Percentiles rank a stretch among this genome's conserved stretches.
Conservation (phyloP, 2,329 filamentous ascomycete species). For the Aspergillus fructus region DNA sequence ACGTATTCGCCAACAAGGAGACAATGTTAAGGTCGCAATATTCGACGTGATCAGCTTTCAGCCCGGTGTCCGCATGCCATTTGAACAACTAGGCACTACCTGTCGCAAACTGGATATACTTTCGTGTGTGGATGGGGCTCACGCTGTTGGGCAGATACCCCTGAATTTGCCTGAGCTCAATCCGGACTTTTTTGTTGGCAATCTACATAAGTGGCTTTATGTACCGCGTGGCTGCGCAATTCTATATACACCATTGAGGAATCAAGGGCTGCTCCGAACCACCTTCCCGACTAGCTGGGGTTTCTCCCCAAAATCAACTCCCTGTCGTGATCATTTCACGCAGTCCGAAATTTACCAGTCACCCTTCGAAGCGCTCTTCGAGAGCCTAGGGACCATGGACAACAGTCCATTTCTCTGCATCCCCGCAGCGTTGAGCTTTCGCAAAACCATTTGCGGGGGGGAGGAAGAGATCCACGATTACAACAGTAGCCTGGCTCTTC, state of each 20-base stretch:
- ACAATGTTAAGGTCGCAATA: constrained; percentile 63
- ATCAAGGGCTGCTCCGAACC: constrained; percentile 72
- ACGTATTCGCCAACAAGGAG: too few relatives aligned
- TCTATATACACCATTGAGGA: constrained; percentile 73
- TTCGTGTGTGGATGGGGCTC: constrained; percentile 81
- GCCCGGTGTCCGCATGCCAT: constrained; percentile 78
- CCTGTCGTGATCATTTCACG: neutral
- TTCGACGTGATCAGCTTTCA: constrained; percentile 80
- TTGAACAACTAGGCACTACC: constrained; percentile 61
- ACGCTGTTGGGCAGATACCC: constrained; percentile 76
- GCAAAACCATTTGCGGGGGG: constrained; percentile 67
- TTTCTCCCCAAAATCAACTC: constrained; percentile 64
- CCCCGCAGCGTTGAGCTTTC: constrained; percentile 70
- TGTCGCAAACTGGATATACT: constrained; percentile 69
- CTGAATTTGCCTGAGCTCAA: constrained; percentile 66
- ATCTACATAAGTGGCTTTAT: constrained; percentile 89
- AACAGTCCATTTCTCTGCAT: constrained; percentile 70
- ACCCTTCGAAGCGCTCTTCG: constrained; percentile 66
- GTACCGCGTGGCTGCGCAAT: constrained; percentile 79
- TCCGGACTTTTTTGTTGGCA: constrained; percentile 83
- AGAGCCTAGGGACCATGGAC: constrained; percentile 75
- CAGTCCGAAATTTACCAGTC: constrained; percentile 44
- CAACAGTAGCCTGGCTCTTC: constrained; percentile 59
- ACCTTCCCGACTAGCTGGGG: constrained; percentile 80
- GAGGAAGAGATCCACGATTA: constrained; percentile 70